A percentile compares a stretch with the other conserved stretches of the same genome.
Conservation (phyloP, 306 rosid genomes). For the Datisca glomerata region DNA sequence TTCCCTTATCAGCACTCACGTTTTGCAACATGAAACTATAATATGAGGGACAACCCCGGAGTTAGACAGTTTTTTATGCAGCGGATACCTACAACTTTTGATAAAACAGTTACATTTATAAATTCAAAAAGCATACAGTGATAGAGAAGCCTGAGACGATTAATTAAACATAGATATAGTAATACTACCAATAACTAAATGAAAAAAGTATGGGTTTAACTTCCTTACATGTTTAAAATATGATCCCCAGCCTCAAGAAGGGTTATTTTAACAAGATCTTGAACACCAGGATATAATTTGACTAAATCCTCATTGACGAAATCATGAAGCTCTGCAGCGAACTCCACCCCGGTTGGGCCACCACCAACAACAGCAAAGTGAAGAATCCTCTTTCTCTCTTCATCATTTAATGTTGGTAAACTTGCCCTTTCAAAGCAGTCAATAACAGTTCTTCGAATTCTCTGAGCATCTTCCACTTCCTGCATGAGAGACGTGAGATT, state of each 20-base stretch:
- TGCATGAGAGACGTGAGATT: conserved; percentile 15
- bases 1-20: too few relatives aligned
- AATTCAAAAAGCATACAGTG: too few relatives aligned
- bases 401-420: conserved; percentile 59
- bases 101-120: too few relatives aligned
- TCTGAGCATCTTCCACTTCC: conserved; percentile 99
- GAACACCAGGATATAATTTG: conserved; percentile 60
- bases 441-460: conserved; percentile 77
- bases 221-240: conserved; percentile 71
- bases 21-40: too few relatives aligned
- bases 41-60: too few relatives aligned
- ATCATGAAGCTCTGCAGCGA: conserved; percentile 95
- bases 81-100: too few relatives aligned
- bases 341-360: conserved; percentile 99
- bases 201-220: too few relatives aligned
- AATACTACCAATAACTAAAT: too few relatives aligned
- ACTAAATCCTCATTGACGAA: conserved; percentile 75
- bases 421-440: conserved; percentile 96
- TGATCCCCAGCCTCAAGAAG: conserved; percentile 89
- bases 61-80: too few relatives aligned
- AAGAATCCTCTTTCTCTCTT: conserved; percentile 83
- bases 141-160: too few relatives aligned
- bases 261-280: conserved; percentile 67
- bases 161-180: too few relatives aligned
- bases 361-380: conserved; percentile 98